Percentiles rank a stretch among this genome's conserved stretches.
Evolutionary conservation across 768 basidiomycete genomes (phyloP).

Genomic region (Leucosporidium scottii): DNA sequence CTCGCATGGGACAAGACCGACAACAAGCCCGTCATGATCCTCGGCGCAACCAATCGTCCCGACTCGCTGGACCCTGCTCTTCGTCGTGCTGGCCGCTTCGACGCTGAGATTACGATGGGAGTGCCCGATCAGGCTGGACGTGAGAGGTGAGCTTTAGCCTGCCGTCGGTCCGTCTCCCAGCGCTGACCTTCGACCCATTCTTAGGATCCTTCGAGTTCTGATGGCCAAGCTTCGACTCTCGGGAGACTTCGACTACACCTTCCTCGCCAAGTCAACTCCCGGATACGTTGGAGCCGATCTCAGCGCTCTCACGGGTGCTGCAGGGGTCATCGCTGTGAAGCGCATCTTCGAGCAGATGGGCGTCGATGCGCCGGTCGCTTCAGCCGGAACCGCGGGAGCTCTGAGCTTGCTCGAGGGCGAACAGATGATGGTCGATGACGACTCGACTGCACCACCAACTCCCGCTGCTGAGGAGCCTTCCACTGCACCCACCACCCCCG

Average conservation of each 20-base stretch:
- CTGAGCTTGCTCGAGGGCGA: conserved; percentile 24
- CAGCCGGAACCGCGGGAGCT: conserved; percentile 34
- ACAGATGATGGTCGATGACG: conserved; percentile 44
- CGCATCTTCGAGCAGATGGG: conserved; percentile 77
- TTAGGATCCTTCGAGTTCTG: conserved; percentile 80
- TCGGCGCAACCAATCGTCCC: conserved; percentile 92
- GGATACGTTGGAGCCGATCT: conserved; percentile 97
- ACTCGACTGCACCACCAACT: conserved; percentile 27
- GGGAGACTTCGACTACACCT: conserved; percentile 77
- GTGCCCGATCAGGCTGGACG: conserved; percentile 88
- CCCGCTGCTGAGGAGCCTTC: not conserved
- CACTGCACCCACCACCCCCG: not conserved
- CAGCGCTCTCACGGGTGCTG: conserved; percentile 80
- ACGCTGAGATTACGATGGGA: conserved; percentile 95
- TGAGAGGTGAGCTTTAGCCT: conserved; percentile 59
- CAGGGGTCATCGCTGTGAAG: conserved; percentile 92
- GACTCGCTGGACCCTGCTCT: conserved; percentile 91
- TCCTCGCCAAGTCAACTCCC: conserved; percentile 85
- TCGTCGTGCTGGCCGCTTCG: conserved; percentile 86
- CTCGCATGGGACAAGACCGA: conserved; percentile 92
- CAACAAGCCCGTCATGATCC: conserved; percentile 85
- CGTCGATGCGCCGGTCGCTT: conserved; percentile 51
- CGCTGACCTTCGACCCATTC: not conserved
- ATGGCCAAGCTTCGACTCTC: conserved; percentile 75
- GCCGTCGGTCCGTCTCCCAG: not conserved